Base-by-base conservation (phyloP, 1,284 basidiomycete genomes). In the Earliella scabrosa region DNA sequence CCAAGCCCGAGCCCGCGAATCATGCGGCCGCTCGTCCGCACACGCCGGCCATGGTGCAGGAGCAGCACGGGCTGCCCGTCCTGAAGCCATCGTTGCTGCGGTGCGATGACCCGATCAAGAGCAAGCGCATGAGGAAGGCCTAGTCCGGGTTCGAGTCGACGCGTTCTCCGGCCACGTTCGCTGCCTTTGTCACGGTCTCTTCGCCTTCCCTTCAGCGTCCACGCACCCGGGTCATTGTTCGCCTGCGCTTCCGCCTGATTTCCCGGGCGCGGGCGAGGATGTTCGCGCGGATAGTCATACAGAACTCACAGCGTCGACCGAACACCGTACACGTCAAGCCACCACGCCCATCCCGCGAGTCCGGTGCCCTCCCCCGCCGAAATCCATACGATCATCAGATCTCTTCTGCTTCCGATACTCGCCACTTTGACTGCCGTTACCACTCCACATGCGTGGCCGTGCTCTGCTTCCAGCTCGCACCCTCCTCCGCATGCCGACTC, bases 301-400 rank as follows among this genome's bases (percentile, higher is more conserved):
- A 14, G n/a, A n/a, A n/a, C n/a, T n/a, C n/a, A n/a, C n/a, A n/a
- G n/a, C n/a, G n/a, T n/a, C n/a, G n/a, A n/a, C n/a, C n/a, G n/a
- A n/a, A n/a, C n/a, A n/a, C n/a, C n/a, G n/a, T n/a, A n/a, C n/a
- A n/a, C n/a, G n/a, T n/a, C n/a, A n/a, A n/a, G n/a, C n/a, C n/a
- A 60, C 49, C 51, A 45, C 6, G 51, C 60, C 13, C 54, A 58
- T n/a, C n/a, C n/a, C n/a, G n/a, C n/a, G 4, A 54, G 48, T 13
- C 44, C 50, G 21, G 53, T 45, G 4, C n/a, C n/a, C n/a, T n/a
- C n/a, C n/a, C 44, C 43, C 13, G 23, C 23, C n/a, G 18, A n/a
- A n/a, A n/a, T 43, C 20, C 36, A 36, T 40, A 47, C 51, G 13
- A n/a, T 44, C 26, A 5, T 3, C 36, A 18, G 20, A 20, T 23